Conservation (phyloP, 345 rosid species). For the Arabidopsis arenosa region DNA sequence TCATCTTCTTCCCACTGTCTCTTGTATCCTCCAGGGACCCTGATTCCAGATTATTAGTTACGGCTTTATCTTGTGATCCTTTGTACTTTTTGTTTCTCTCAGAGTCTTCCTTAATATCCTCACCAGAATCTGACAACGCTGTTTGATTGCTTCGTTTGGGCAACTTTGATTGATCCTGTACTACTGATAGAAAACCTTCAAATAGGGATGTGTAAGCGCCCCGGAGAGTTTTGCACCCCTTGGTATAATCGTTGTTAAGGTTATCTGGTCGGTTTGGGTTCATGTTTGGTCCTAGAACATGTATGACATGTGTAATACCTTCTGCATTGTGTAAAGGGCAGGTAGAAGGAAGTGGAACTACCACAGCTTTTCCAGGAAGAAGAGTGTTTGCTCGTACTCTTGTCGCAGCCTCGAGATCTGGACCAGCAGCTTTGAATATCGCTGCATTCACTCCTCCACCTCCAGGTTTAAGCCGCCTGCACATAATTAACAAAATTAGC, state of each 20-base stretch:
- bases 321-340: slow-evolving; percentile 73
- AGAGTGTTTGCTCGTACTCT: slow-evolving; percentile 64
- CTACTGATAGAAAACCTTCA: slow-evolving; percentile 66
- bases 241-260: slow-evolving; percentile 67
- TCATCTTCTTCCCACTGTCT: slow-evolving; percentile 41
- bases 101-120: slow-evolving; percentile 54
- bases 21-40: slow-evolving; percentile 36
- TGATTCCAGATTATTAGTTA: slow-evolving; percentile 27
- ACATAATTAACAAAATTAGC: slow-evolving; percentile 25
- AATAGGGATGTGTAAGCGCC: slow-evolving; percentile 80
- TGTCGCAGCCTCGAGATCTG: slow-evolving; percentile 68
- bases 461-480: slow-evolving; percentile 92
- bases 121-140: slow-evolving; percentile 37
- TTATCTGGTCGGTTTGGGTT: slow-evolving; percentile 83
- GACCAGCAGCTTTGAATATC: slow-evolving; percentile 80
- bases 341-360: slow-evolving; percentile 81
- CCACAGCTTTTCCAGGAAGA: slow-evolving; percentile 73
- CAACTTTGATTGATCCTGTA: slow-evolving; percentile 49
- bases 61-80: slow-evolving; percentile 47
- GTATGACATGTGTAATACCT: slow-evolving; percentile 87
- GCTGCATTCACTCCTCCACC: slow-evolving; percentile 98
- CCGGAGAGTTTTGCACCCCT: slow-evolving; percentile 75
- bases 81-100: slow-evolving; percentile 65
- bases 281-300: slow-evolving; percentile 99
- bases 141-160: slow-evolving; percentile 42